Evolutionary conservation across 306 rosid genomes (phyloP).

Genomic region (Cucurbita argyrosperma): DNA sequence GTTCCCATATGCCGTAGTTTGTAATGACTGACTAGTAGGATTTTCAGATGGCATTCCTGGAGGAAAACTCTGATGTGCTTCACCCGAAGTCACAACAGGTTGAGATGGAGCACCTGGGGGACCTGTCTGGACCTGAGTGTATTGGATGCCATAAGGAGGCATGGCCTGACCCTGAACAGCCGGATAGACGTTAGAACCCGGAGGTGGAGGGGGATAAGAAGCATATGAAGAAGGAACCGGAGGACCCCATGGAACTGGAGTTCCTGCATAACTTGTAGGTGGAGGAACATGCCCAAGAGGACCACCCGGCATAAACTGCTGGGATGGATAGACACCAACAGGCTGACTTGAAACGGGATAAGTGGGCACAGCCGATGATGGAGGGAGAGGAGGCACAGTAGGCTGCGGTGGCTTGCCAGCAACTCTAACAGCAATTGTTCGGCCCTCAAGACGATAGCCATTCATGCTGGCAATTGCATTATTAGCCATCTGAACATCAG

Average conservation of each 20-base stretch:
- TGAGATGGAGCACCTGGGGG: slow-evolving; percentile 87
- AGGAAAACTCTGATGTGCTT: slow-evolving; percentile 68
- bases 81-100: slow-evolving; percentile 41
- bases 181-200: slow-evolving; percentile 78
- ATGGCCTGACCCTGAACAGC: slow-evolving; percentile 66
- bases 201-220: slow-evolving; percentile 65
- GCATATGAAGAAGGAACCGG: slow-evolving; percentile 72
- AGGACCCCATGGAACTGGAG: slow-evolving; percentile 95
- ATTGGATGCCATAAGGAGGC: slow-evolving; percentile 67
- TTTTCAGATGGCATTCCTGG: slow-evolving; percentile 83
- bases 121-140: slow-evolving; percentile 48
- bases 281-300: slow-evolving; percentile 51
- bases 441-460: slow-evolving; percentile 83
- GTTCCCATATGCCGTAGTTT: slow-evolving; percentile 42
- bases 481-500: slow-evolving; percentile 87
- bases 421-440: slow-evolving; percentile 94
- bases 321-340: slow-evolving; percentile 72
- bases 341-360: slow-evolving; percentile 71
- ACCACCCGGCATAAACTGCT: slow-evolving; percentile 70
- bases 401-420: slow-evolving; percentile 99
- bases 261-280: slow-evolving; percentile 39
- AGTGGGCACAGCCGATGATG: slow-evolving; percentile 51
- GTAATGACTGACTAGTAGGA: slow-evolving; percentile 35
- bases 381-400: slow-evolving; percentile 75
- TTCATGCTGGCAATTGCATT: slow-evolving; percentile 77